These are phyloP conservation scores for Blastobotrys apis DNA, from an alignment of 1,139 yeast genomes.

Conservation along the genomic window DNA sequence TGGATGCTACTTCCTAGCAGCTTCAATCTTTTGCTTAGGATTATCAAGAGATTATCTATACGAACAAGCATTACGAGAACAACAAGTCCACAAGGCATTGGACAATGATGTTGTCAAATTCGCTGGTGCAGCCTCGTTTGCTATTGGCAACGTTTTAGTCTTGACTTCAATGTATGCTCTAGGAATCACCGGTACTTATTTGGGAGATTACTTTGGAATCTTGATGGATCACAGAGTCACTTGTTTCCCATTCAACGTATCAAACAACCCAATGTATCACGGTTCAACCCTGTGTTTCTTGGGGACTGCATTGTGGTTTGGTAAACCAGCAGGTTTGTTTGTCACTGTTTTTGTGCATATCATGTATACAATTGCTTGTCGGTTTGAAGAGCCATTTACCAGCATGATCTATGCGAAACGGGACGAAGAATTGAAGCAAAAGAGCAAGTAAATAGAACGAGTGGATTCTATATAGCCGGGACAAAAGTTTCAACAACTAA, in stretches of 20 bases:
- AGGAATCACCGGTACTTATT: conserved; percentile 92
- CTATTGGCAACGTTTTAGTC: conserved; percentile 74
- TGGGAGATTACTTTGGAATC: conserved; percentile 96
- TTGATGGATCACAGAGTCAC: conserved; percentile 86
- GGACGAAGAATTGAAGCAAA: conserved; percentile 39
- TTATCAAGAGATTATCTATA: conserved; percentile 74
- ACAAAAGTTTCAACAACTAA: not conserved
- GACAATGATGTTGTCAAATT: conserved; percentile 39
- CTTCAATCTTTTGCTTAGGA: conserved; percentile 79
- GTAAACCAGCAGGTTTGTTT: conserved; percentile 81
- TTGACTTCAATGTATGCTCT: conserved; percentile 85
- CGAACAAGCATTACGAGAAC: conserved; percentile 59
- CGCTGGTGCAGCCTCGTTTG: conserved; percentile 48
- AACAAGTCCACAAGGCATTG: conserved; percentile 38
- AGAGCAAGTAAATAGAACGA: conserved; percentile 7
- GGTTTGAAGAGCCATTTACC: conserved; percentile 94
- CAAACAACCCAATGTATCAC: conserved; percentile 94
- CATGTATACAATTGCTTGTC: conserved; percentile 79
- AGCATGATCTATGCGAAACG: conserved; percentile 76
- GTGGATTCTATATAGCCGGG: not conserved
- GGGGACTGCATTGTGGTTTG: conserved; percentile 86
- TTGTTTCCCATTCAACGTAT: conserved; percentile 88
- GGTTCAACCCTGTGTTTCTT: conserved; percentile 86
- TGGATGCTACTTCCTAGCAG: conserved; percentile 83
- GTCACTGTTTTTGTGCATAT: conserved; percentile 67